Evolutionary conservation across 2,329 filamentous ascomycete species (phyloP), one percentile per base, ranked within the genome.

Genomic region (Penicillium sp.): DNA sequence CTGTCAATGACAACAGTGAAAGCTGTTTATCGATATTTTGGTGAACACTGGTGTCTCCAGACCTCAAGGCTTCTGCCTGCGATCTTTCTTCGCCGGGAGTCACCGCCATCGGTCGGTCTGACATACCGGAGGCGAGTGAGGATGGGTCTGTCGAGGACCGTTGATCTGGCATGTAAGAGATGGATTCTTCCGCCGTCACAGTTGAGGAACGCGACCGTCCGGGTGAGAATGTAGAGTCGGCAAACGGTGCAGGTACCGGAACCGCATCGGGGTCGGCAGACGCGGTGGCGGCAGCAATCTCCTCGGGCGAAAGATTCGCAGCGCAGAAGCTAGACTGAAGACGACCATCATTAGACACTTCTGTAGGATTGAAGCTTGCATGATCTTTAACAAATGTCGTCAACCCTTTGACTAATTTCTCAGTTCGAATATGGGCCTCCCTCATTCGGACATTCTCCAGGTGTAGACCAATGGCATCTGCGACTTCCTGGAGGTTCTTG

Each of bases 391-490:
- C 74, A 46, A 78, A 80, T 2, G 68, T 63, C 0, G 74, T 75
- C 18, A 81, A 64, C 0, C 77, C 78, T 33, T 77, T 75, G 2
- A 82, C 76, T 62, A 83, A 80, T 33, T 76, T 72, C 49, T 80
- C 79, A 1, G 78, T 76, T 40, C 80, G 73, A 41, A 75, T 73
- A 44, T 80, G 77, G 41, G 79, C 77, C 18, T 77, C 74, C 2
- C 76, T 74, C 19, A 78, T 72, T 22, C 78, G 70, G 3, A 77
- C 76, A 64, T 75, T 77, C 56, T 84, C 80, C 5, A 86, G 62
- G 49, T 85, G 80, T n/a, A 79, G 73, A 62, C 80, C 79, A 5
- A 82, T 72, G 1, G 78, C 78, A 30, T 73, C 69, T 0, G 77
- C 72, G 64, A 83, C 77, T 48, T 81, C 80, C 44, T 76, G 72